Base-by-base conservation (phyloP, 345 rosid genomes). In the Alliaria petiolata region DNA sequence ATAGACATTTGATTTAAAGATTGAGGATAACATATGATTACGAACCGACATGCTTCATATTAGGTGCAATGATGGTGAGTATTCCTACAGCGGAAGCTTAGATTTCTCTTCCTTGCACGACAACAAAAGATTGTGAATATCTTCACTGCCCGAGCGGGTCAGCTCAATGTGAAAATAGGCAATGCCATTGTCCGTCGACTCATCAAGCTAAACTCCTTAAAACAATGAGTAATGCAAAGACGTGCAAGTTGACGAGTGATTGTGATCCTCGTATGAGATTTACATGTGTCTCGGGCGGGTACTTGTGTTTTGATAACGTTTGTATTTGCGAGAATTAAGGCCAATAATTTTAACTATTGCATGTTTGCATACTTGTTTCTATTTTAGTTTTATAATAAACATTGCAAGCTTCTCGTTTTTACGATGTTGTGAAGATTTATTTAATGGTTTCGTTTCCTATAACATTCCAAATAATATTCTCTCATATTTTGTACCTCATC, bases 251-350 rank as follows among this genome's bases (percentile, higher is more conserved):
- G 20, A 72, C 30, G 10, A 60, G 20, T 5, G 67, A 70, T 50
- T 70, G 75, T 5, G 51, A 70, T 70, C 67, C 60, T 28, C 40
- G 31, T 38, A 60, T 70, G 67, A 36, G 5, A 45, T 15, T 4
- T n/a, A 39, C 52, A 49, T 60, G 67, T 60, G 22, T 14, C 7
- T 49, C 75, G 5, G 4, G 22, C 3, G 36, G 40, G 25, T 70
- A 36, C 16, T 4, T 38, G 42, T 71, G 68, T 71, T 28, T 50
- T 19, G 35, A 61, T 30, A 44, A 28, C 28, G 2, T 13, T 6
- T 70, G 75, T 20, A 49, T 25, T 39, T 70, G 75, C 14, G 5
- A 12, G 14, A 47, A 33, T 33, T 63, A 30, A 44, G 26, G 3
- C 56, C 15, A 50, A 12, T 25, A n/a, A n/a, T n/a, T n/a, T n/a